phyloP scores from a whole-genome alignment of 2,329 filamentous ascomycete species.

The Aureobasidium leucospermi region DNA sequence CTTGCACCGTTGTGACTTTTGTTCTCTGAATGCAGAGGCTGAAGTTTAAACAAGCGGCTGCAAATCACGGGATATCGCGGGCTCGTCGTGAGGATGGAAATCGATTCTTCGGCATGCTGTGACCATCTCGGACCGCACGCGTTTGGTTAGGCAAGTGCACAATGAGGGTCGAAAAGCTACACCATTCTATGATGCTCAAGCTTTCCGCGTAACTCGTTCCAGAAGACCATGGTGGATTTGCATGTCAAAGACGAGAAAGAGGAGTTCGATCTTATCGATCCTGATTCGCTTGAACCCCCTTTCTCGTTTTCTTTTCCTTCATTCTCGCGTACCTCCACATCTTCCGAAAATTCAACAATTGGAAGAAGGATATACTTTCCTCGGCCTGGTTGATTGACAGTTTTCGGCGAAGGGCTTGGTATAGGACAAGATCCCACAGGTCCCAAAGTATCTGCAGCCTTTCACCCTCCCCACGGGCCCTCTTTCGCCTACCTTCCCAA shows the following conservation, averaged over 20 bases:
- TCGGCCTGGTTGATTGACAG: background rate
- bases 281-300: background rate
- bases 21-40: background rate
- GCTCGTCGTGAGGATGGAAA: background rate
- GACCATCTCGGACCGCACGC: background rate
- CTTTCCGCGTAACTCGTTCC: background rate
- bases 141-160: background rate
- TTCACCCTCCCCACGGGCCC: background rate
- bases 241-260: background rate
- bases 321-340: background rate
- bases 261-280: background rate
- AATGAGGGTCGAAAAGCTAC: background rate
- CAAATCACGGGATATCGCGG: slow-evolving; percentile 8
- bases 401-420: background rate
- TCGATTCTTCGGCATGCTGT: background rate
- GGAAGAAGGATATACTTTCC: background rate
- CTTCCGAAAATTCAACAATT: background rate
- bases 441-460: background rate
- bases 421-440: background rate
- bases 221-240: background rate
- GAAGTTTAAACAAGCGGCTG: background rate
- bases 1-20: background rate
- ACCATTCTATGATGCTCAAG: background rate
- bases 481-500: background rate
- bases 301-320: background rate